These are phyloP conservation scores for Blastobotrys indianensis DNA, from an alignment of 1,139 yeast species.

Conservation along the genomic window DNA sequence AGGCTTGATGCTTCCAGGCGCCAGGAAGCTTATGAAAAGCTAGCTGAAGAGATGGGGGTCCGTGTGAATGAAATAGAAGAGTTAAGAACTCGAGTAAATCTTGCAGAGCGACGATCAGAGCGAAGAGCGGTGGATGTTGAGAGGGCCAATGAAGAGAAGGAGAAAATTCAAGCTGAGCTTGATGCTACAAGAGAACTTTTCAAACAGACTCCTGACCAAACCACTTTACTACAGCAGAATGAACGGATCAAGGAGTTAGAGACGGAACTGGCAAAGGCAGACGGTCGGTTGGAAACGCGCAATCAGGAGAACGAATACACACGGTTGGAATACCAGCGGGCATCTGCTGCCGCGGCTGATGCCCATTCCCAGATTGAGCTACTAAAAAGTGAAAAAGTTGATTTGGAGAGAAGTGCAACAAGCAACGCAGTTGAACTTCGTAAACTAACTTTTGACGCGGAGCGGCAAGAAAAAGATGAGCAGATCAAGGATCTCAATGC, in stretches of 20 bases:
- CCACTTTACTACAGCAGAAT: slow-evolving; percentile 32
- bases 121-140: slow-evolving; percentile 21
- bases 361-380: slow-evolving; percentile 41
- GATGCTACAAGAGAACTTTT: slow-evolving; percentile 16
- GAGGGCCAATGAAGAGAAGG: slow-evolving; percentile 16
- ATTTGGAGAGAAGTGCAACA: slow-evolving; percentile 32
- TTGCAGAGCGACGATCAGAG: slow-evolving; percentile 28
- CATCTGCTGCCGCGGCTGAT: slow-evolving; percentile 50
- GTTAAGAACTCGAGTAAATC: slow-evolving; percentile 22
- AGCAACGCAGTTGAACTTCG: slow-evolving; percentile 26
- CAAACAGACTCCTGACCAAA: slow-evolving; percentile 20
- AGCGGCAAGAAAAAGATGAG: slow-evolving; percentile 27
- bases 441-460: slow-evolving; percentile 28
- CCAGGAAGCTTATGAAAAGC: slow-evolving; percentile 36
- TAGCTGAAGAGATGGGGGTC: slow-evolving; percentile 38
- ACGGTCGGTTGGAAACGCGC: slow-evolving; percentile 37
- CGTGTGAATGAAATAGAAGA: slow-evolving; percentile 28
- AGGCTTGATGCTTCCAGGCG: slow-evolving; percentile 31
- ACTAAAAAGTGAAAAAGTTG: slow-evolving; percentile 33
- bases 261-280: slow-evolving; percentile 38
- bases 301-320: slow-evolving; percentile 59
- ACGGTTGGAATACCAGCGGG: slow-evolving; percentile 57
- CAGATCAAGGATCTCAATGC: slow-evolving; percentile 28
- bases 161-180: slow-evolving; percentile 14
- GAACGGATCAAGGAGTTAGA: slow-evolving; percentile 39